phyloP scores from a whole-genome alignment of 1,284 basidiomycete genomes.

The Rhodotorula sp. region DNA sequence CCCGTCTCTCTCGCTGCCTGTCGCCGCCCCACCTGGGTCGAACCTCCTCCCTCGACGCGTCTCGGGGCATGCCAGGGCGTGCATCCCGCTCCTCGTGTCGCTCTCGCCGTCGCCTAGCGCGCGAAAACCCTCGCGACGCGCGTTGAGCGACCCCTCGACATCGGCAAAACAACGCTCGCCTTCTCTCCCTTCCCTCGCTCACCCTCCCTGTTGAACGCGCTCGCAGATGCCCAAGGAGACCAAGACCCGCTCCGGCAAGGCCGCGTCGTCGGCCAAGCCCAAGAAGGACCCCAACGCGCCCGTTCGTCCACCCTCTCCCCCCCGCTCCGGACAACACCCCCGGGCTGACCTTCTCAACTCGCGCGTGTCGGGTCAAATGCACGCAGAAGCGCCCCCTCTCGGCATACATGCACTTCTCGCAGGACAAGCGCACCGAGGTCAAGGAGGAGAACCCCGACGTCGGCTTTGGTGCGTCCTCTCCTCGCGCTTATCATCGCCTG shows the following conservation, averaged over 20 bases:
- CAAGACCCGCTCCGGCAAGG: conserved; percentile 59
- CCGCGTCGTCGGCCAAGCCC: conserved; percentile 51
- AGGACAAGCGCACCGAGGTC: conserved; percentile 92
- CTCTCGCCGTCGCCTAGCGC: neutral
- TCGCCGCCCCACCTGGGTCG: neutral
- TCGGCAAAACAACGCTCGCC: neutral
- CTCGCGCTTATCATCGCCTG: conserved; percentile 12
- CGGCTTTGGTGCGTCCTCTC: conserved; percentile 69
- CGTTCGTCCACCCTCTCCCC: conserved; percentile 11
- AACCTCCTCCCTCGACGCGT: neutral
- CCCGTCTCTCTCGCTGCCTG: neutral
- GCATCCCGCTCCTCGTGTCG: neutral
- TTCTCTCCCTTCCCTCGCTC: neutral
- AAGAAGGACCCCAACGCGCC: conserved; percentile 82
- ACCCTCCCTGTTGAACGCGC: neutral
- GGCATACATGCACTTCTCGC: conserved; percentile 98
- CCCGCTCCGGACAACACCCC: neutral
- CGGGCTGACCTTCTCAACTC: neutral
- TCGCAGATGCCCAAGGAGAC: conserved; percentile 71
- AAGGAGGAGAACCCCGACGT: conserved; percentile 94
- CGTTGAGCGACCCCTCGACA: neutral
- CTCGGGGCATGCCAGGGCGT: neutral
- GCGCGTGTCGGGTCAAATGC: too few species aligned
- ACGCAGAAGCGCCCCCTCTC: conserved; percentile 76
- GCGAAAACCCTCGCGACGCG: neutral